phyloP scores from a whole-genome alignment of 495 filamentous ascomycete species.

The Aspergillus ellipticus region DNA sequence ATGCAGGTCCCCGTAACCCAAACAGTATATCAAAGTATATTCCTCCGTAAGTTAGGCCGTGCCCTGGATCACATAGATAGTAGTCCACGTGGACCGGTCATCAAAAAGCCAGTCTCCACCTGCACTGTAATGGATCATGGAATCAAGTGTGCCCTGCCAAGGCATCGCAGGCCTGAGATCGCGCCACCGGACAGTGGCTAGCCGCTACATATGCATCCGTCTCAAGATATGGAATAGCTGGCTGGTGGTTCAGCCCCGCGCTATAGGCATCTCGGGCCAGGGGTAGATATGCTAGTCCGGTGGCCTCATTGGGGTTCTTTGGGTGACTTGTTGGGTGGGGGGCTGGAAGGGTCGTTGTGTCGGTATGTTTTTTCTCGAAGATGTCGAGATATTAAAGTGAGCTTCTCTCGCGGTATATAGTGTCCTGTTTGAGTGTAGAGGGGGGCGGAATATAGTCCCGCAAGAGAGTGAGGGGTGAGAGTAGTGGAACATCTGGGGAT shows the following conservation, averaged over 20 bases:
- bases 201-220: background rate
- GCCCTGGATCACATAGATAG: too few relatives aligned
- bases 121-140: too few relatives aligned
- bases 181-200: background rate
- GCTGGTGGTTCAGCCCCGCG: background rate
- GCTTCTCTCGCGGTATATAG: too few relatives aligned
- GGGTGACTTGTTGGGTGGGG: background rate
- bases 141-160: too few relatives aligned
- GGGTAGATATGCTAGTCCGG: background rate
- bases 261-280: background rate
- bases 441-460: too few relatives aligned
- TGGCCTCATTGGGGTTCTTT: background rate
- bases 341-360: background rate
- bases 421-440: too few relatives aligned
- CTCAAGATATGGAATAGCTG: background rate
- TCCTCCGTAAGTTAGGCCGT: too few relatives aligned
- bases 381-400: background rate
- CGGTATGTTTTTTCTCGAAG: background rate
- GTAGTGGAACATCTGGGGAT: background rate
- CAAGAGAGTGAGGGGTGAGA: background rate
- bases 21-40: too few relatives aligned
- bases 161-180: background rate
- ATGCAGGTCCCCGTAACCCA: too few relatives aligned
- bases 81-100: too few relatives aligned
- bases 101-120: too few relatives aligned